Evolutionary conservation across 805 yeast species (phyloP).

Genomic region (Wickerhamomyces pijperi): DNA sequence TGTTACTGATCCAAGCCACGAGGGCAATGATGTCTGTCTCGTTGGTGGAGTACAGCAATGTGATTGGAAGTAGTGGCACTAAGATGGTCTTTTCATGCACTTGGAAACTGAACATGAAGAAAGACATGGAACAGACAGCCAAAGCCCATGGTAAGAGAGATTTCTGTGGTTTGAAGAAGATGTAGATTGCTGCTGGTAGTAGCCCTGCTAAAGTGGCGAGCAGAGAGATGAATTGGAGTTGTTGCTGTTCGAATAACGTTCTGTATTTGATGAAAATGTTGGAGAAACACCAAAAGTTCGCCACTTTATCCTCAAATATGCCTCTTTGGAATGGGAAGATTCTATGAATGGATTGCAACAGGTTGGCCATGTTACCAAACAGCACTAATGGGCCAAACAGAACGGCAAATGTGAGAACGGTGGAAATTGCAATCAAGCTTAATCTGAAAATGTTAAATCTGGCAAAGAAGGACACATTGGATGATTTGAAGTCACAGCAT

Average conservation of each 20-base stretch:
- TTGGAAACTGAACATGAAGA: constrained; percentile 84
- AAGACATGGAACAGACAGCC: constrained; percentile 76
- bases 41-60: constrained; percentile 44
- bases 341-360: constrained; percentile 48
- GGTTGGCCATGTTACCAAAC: constrained; percentile 26
- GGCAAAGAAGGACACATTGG: constrained; percentile 17
- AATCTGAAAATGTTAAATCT: constrained; percentile 47
- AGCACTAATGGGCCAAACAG: constrained; percentile 53
- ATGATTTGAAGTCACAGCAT: constrained; percentile 17
- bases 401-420: constrained; percentile 38
- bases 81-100: constrained; percentile 92
- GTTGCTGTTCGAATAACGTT: constrained; percentile 35
- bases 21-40: constrained; percentile 55
- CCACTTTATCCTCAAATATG: constrained; percentile 93
- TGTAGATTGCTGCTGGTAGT: constrained; percentile 42
- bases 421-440: constrained; percentile 51
- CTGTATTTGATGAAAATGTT: constrained; percentile 70
- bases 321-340: constrained; percentile 92
- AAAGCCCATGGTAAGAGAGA: constrained; percentile 58
- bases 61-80: constrained; percentile 78
- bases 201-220: constrained; percentile 40
- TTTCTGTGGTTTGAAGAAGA: constrained; percentile 41
- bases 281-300: constrained; percentile 95
- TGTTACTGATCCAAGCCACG: constrained; percentile 79
- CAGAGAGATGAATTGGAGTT: constrained; percentile 51